Base-by-base conservation (phyloP, 2,329 filamentous ascomycete species). In the Stemphylium lycopersici region DNA sequence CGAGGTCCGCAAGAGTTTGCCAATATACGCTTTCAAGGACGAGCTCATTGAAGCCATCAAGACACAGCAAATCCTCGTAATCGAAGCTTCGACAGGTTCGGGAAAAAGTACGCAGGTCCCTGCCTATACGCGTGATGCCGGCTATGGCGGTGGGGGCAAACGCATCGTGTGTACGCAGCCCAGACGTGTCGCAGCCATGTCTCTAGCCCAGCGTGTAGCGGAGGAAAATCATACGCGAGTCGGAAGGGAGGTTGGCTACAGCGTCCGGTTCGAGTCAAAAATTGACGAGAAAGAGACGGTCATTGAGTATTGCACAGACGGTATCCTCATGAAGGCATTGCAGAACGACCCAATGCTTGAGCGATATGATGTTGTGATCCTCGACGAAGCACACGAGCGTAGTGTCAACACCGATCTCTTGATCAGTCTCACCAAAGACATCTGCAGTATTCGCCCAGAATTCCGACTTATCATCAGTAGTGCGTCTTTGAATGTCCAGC, bases 41-140 rank as follows among this genome's bases (percentile, higher is more conserved):
- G 83, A 93, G 61, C 90, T 99, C 50, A 81, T 99, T 18, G 84
- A 87, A n/a, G 95, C 95, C 0, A 81, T 98, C n/a, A 84, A 87
- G 31, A 81, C 96, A 47, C 88, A 93, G 63, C 95, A 97, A 68
- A 86, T 96, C 12, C 77, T 99, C 10, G 91, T 99, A 54, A 88
- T 99, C 48, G 92, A 97, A 2, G 95, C 91, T 70, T 93, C 98
- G 75, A 99, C 95, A 0, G 95, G 95, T 48, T 92, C 88, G 64
- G 95, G 95, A 65, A 99, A 99, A 77, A 96, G 93, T 0, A 99
- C 95, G 0, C 95, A 99, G 72, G 79, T 98, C 13, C 91, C 93
- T 0, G 95, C 98, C 69, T 99, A 96, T 71, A 83, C 98, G 0
- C 89, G 96, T 66, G 93, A 98, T 74, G 37, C 55, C 20, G 55